Percentiles rank a stretch among this genome's conserved stretches.
Conservation (phyloP, 1,284 basidiomycete genomes). For the Gomphus bonarii region DNA sequence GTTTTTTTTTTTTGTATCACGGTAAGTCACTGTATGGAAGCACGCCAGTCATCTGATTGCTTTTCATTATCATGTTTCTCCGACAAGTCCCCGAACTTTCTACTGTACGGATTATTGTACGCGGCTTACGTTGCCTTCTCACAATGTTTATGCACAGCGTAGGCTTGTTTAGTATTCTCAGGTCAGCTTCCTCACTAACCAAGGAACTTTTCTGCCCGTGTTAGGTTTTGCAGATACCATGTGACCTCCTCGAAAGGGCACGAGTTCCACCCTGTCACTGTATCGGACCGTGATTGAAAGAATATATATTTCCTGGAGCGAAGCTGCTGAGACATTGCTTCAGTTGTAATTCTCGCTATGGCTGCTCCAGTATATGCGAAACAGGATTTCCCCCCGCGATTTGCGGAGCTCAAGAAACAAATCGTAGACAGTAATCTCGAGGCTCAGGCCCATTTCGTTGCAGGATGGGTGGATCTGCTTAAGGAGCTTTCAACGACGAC, state of each 20-base stretch:
- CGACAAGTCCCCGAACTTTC: neutral
- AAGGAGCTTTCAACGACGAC: slow-evolving; percentile 35
- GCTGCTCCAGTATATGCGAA: neutral
- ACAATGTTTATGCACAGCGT: neutral
- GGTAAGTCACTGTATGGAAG: too few relatives aligned
- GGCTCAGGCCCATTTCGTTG: slow-evolving; percentile 37
- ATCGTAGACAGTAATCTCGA: slow-evolving; percentile 42
- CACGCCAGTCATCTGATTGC: too few relatives aligned
- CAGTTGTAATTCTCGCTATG: neutral
- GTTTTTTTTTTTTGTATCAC: too few relatives aligned
- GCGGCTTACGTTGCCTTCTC: neutral
- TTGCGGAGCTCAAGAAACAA: slow-evolving; percentile 44
- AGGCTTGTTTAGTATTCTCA: too few relatives aligned
- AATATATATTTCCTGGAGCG: neutral
- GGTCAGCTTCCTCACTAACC: too few relatives aligned
- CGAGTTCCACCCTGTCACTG: neutral
- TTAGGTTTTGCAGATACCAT: neutral
- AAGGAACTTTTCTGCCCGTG: too few relatives aligned
- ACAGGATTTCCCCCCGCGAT: slow-evolving; percentile 29
- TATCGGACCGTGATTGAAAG: neutral
- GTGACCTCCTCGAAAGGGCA: neutral
- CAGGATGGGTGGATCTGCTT: slow-evolving; percentile 49
- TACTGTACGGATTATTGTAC: neutral
- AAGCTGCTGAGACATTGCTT: neutral
- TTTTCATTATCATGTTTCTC: neutral